Base-by-base conservation (phyloP, 2,329 filamentous ascomycete species). In the Nemania diffusa region DNA sequence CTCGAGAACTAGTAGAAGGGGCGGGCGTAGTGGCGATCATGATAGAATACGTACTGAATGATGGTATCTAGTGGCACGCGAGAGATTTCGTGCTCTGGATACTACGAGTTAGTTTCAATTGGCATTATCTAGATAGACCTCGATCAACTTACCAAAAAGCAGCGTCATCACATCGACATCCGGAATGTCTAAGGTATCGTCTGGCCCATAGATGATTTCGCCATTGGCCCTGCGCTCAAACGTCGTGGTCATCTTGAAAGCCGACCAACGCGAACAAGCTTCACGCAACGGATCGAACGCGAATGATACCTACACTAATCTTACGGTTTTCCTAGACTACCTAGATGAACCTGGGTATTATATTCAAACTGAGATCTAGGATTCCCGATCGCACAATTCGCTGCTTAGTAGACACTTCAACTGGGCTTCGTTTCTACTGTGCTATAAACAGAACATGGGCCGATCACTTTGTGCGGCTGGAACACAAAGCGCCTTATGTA, bases 51-150 rank as follows among this genome's bases (percentile, higher is more conserved):
- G 42, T 68, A 68, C 68, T 90, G 87, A 3, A 91, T 77, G 2
- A 84, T 72, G 0, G 84, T 85, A 58, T 87, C 81, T 52, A 87
- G 83, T 24, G 81, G 73, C 13, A 78, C 74, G 0, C 67, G 69
- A 46, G 74, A 76, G 3, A 75, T 67, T 29, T 79, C 66, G 17
- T 76, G 81, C 17, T 84, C 82, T 82, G 29, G 5, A 27, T 24
- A 17, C 50, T 22, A 60, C 57, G 44, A 57, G 53, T 71, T 20
- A 70, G 62, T 24, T 34, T 20, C 37, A 53, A n/a, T 55, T 5
- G 5, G 17, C 15, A 17, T 17, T 20, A 52, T 52, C n/a, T 9
- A n/a, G 17, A 17, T 11, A 32, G 32, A 27, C 26, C 8, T n/a
- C 32, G 5, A n/a, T 44, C 5, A 44, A 53, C 72, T 63, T 73